Percentiles rank a stretch among this genome's conserved stretches.
phyloP scores from a whole-genome alignment of 495 filamentous ascomycete genomes.

The Penicillium canescens region DNA sequence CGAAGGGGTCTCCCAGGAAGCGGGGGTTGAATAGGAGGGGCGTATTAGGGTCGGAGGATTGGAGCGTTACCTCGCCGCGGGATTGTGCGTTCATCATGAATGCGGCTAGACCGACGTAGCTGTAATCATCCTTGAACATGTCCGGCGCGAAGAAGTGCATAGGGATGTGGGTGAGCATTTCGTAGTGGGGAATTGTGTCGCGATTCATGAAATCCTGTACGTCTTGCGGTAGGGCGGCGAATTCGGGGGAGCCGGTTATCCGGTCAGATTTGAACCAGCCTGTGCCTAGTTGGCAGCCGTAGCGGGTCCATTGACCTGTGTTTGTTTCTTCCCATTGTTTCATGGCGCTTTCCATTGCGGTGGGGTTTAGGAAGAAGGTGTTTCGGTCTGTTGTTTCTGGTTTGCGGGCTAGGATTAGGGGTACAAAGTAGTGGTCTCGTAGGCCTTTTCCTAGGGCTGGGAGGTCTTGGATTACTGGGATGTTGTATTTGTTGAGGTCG shows the following conservation, averaged over 20 bases:
- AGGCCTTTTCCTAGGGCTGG: slow-evolving; percentile 59
- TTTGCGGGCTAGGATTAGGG: slow-evolving; percentile 24
- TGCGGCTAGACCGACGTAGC: slow-evolving; percentile 27
- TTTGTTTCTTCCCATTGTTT: slow-evolving; percentile 48
- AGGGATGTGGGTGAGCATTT: slow-evolving; percentile 37
- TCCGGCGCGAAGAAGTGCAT: slow-evolving; percentile 29
- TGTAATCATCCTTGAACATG: slow-evolving; percentile 30
- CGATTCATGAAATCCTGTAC: slow-evolving; percentile 40
- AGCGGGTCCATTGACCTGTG: slow-evolving; percentile 44
- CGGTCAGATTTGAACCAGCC: slow-evolving; percentile 57
- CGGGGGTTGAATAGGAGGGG: slow-evolving; percentile 59
- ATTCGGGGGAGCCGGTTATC: slow-evolving; percentile 39
- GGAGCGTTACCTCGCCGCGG: slow-evolving; percentile 53
- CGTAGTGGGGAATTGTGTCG: slow-evolving; percentile 50
- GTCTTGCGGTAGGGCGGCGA: slow-evolving; percentile 38
- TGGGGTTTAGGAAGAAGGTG: slow-evolving; percentile 29
- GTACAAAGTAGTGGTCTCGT: slow-evolving; percentile 49
- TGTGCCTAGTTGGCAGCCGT: slow-evolving; percentile 40
- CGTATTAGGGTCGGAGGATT: slow-evolving; percentile 53
- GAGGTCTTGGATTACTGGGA: slow-evolving; percentile 49
- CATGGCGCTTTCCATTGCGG: slow-evolving; percentile 40
- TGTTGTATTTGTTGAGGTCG: slow-evolving; percentile 52
- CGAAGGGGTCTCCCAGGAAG: slow-evolving; percentile 57
- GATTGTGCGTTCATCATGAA: slow-evolving; percentile 42
- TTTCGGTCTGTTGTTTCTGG: slow-evolving; percentile 33